Evolutionary conservation across 176 grass and related monocot genomes (phyloP).

Genomic region (Aegilops tauschii): DNA sequence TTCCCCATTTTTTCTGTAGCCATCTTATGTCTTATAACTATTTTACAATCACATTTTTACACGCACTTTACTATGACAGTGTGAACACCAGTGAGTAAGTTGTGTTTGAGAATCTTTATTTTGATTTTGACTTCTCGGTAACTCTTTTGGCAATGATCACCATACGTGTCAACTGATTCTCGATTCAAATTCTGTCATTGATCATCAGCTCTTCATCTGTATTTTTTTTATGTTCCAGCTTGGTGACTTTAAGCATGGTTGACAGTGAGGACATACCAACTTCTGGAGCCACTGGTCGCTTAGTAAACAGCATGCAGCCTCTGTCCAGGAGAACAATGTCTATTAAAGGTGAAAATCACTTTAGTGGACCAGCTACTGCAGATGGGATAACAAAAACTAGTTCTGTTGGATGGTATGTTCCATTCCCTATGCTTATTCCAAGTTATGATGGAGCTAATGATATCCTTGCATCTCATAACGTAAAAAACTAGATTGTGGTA

Average conservation of each 20-base stretch:
- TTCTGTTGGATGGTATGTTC: constrained; percentile 75
- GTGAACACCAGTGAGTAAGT: neutral
- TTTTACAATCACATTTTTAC: constrained; percentile 10
- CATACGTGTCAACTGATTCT: neutral
- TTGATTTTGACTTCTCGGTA: constrained; percentile 22
- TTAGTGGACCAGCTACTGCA: constrained; percentile 32
- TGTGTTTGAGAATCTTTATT: constrained; percentile 12
- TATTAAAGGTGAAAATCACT: constrained; percentile 70
- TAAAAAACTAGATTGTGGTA: neutral
- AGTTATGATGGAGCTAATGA: constrained; percentile 17
- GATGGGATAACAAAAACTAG: constrained; percentile 57
- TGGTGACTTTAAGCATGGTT: constrained; percentile 51
- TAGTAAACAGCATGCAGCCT: constrained; percentile 61
- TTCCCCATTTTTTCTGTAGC: constrained; percentile 10
- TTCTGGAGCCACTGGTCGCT: constrained; percentile 41
- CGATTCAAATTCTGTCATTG: neutral
- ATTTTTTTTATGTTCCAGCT: constrained; percentile 44
- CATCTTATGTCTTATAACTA: neutral
- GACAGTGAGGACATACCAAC: constrained; percentile 63
- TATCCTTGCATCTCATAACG: constrained; percentile 11
- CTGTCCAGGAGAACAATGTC: constrained; percentile 73
- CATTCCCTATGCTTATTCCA: constrained; percentile 16
- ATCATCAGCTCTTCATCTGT: constrained; percentile 38
- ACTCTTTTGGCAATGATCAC: constrained; percentile 19
- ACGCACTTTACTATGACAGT: constrained; percentile 26